Base-by-base conservation (phyloP, 2,329 filamentous ascomycete species). In the Xylaria multiplex region DNA sequence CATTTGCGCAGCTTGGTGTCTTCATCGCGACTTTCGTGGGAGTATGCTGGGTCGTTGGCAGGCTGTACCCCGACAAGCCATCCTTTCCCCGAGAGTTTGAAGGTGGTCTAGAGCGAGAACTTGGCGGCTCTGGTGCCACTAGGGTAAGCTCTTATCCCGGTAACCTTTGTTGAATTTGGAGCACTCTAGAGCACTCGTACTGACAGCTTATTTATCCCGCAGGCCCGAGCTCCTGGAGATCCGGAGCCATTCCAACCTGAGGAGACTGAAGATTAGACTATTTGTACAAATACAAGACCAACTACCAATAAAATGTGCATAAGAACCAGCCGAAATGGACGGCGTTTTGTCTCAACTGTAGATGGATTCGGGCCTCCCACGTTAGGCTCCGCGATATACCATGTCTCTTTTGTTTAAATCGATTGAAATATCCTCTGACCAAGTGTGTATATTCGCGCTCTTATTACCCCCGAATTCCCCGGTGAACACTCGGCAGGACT, bases 1-100 rank as follows among this genome's bases (percentile, higher is more conserved):
- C 88, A 65, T 77, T 89, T 42, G 75, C 90, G 66, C 89, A 93
- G 81, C 80, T 94, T 69, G 90, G 88, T 65, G 81, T 81, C 69
- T 94, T 94, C 77, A 79, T 93, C 50, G 83, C 82, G 24, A 81
- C 83, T 60, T 86, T 93, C 70, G 76, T 93, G 40, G 84, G 85
- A 56, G 78, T 94, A 59, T 87, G 85, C 79, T 93, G 90, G 65
- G 81, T 86, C 37, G 88, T 97, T 54, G 89, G 87, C 76, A 72
- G 85, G 69, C 84, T 85, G 75, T 94, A 94, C 73, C 91, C 92
- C 24, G 92, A 95, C 77, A 88, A 85, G 78, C 86, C 85, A 50
- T 86, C 89, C 37, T 89, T 84, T 69, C 91, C 91, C 9, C 86
- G 88, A 66, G 89, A 90, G 72, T 96, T 90, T 75, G 88, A 90